A percentile compares a stretch with the other conserved stretches of the same genome.
These are phyloP conservation scores for Diaporthe nobilis DNA, from an alignment of 2,329 filamentous ascomycete species.

Conservation along the genomic window DNA sequence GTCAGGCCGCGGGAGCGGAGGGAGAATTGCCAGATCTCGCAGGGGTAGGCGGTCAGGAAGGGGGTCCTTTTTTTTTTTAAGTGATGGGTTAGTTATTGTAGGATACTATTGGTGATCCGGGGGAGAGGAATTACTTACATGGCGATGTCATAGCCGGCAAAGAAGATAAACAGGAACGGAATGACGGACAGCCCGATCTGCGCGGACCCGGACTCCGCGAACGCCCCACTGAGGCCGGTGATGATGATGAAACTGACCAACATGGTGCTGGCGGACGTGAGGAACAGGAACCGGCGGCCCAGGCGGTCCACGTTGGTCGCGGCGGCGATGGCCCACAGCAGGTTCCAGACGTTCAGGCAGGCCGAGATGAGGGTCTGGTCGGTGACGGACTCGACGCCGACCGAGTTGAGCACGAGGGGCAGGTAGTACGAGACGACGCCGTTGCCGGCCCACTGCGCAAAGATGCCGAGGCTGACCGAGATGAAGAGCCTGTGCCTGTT, in stretches of 20 bases:
- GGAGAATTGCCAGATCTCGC: slow-evolving; percentile 64
- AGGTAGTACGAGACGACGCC: slow-evolving; percentile 29
- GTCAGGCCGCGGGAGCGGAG: slow-evolving; percentile 63
- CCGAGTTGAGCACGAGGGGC: slow-evolving; percentile 4
- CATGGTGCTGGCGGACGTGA: slow-evolving; percentile 59
- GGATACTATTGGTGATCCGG: too few relatives aligned
- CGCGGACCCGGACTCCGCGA: slow-evolving; percentile 49
- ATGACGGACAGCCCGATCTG: slow-evolving; percentile 54
- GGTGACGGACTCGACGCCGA: slow-evolving; percentile 36
- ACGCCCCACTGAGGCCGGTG: slow-evolving; percentile 57
- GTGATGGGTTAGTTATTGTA: too few relatives aligned
- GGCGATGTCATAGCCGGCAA: slow-evolving; percentile 55
- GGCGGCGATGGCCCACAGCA: slow-evolving; percentile 35
- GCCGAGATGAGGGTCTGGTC: slow-evolving; percentile 41
- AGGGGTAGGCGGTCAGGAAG: slow-evolving; percentile 56
- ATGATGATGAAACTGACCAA: slow-evolving; percentile 57
- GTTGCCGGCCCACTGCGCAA: slow-evolving; percentile 49
- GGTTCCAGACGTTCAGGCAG: slow-evolving; percentile 41
- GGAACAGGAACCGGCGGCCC: slow-evolving; percentile 58
- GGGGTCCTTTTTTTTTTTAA: slow-evolving; percentile 33
- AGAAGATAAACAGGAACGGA: slow-evolving; percentile 58
- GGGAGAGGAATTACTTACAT: slow-evolving; percentile 29
- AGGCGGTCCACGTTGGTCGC: slow-evolving; percentile 37
- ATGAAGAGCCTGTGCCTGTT: slow-evolving; percentile 52
- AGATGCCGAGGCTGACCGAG: slow-evolving; percentile 48